Base-by-base conservation (phyloP, 345 rosid species). In the Ceriops tagal region DNA sequence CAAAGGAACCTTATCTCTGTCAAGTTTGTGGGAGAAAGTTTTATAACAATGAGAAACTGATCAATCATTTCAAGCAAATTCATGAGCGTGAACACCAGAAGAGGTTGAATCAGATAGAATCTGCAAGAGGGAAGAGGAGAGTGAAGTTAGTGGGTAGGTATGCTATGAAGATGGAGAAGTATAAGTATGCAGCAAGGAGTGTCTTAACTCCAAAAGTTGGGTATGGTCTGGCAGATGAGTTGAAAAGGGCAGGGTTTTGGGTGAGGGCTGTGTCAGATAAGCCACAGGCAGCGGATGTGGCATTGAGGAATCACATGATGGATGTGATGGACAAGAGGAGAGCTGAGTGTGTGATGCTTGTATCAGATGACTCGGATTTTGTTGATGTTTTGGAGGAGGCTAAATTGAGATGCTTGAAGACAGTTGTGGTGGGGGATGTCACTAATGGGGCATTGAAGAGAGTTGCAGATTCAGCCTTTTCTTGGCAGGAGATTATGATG, bases 331-430 rank as follows among this genome's bases (percentile, higher is more conserved):
- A 89, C 71, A 84, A 74, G 70, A 84, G 88, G 80, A 77, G 75
- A 72, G 92, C 84, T 2, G 91, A 89, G 26, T 93, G 97, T 75
- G 66, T 93, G 65, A 86, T 93, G 75, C 83, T 93, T 64, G 92
- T 91, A 5, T 88, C 96, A 1, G 95, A 93, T 81, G 97, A 93
- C 82, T 88, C 95, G 0, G 91, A 83, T 76, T 93, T 87, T 73
- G 89, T 80, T 20, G 85, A 71, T 30, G 65, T 91, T 65, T 58
- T 91, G 74, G 80, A 81, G 73, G 96, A 91, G 79, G 96, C 96
- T 0, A 93, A 81, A 49, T 55, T 78, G 72, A 85, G 92, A 79
- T 89, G 96, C 77, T 60, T 93, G 56, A 91, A 81, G 83, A 91
- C 95, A 0, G 91, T 89, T 31, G 93, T 89, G 27, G 91, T 91